Conservation (phyloP, 805 yeast genomes). For the Starmerella bombi region DNA sequence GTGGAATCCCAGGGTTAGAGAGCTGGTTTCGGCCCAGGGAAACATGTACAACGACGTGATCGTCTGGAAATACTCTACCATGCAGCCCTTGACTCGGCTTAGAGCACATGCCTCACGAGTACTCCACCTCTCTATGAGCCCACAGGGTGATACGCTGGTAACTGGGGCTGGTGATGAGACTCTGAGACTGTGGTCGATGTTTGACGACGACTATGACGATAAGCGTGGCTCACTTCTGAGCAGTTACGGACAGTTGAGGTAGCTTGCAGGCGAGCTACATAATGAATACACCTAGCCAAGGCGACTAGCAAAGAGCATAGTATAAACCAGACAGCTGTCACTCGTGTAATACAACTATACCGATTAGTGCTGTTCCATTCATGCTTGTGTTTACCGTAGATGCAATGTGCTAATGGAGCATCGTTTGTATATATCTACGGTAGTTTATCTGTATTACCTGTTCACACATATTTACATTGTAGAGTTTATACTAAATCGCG, state of each 20-base stretch:
- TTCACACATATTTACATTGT: too few species aligned
- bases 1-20: slow-evolving; percentile 89
- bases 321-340: too few species aligned
- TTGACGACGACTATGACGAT: slow-evolving; percentile 47
- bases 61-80: slow-evolving; percentile 84
- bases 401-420: too few species aligned
- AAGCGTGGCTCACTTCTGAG: slow-evolving; percentile 5
- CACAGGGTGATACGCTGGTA: slow-evolving; percentile 92
- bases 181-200: slow-evolving; percentile 85
- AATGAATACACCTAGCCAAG: too few species aligned
- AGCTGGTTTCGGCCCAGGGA: slow-evolving; percentile 89
- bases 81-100: slow-evolving; percentile 85
- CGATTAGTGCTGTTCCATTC: too few species aligned
- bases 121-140: slow-evolving; percentile 73
- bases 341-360: too few species aligned
- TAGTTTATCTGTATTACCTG: too few species aligned
- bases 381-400: too few species aligned
- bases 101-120: slow-evolving; percentile 94
- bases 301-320: too few species aligned
- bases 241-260: slow-evolving; percentile 13
- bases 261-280: neutral
- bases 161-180: slow-evolving; percentile 99
- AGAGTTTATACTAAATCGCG: too few species aligned
- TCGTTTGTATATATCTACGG: too few species aligned
- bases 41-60: slow-evolving; percentile 80